A percentile compares a stretch with the other conserved stretches of the same genome.
Conservation (phyloP, 768 basidiomycete species). For the Serendipita vermifera region DNA sequence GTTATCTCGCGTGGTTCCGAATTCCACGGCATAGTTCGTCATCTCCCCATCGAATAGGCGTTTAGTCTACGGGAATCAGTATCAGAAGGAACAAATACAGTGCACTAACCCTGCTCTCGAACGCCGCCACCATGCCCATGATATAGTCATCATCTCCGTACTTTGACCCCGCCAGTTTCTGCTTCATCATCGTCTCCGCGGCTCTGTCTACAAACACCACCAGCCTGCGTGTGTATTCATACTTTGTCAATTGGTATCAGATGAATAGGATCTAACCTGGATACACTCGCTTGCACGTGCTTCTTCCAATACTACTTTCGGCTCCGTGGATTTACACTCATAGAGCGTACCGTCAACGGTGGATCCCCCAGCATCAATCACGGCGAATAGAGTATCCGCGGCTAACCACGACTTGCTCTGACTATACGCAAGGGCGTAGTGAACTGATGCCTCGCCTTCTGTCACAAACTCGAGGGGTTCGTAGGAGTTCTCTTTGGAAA, state of each 20-base stretch:
- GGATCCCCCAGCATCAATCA: conserved; percentile 1
- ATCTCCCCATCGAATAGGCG: no score
- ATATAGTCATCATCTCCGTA: conserved; percentile 8
- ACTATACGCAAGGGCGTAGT: conserved; percentile 20
- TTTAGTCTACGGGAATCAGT: no score
- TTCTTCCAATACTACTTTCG: conserved; percentile 9
- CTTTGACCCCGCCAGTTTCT: not conserved
- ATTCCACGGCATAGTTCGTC: no score
- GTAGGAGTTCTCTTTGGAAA: not conserved
- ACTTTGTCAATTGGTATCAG: not conserved
- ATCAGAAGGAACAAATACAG: no score
- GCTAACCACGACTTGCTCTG: not conserved
- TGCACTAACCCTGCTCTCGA: conserved; percentile 8
- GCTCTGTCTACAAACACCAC: not conserved
- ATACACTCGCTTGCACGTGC: conserved; percentile 10
- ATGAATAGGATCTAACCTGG: conserved; percentile 1
- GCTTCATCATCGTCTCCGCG: conserved; percentile 4
- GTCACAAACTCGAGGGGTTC: not conserved
- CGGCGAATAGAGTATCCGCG: not conserved
- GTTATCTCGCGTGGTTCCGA: no score
- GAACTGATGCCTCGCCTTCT: not conserved
- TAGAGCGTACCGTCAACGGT: conserved; percentile 11
- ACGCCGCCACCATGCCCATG: conserved; percentile 5
- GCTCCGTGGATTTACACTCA: conserved; percentile 1
- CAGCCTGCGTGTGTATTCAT: not conserved